Evolutionary conservation across 176 grass and related monocot species (phyloP), one percentile per base, ranked within the genome.

Genomic region (Pontederia paniculata): DNA sequence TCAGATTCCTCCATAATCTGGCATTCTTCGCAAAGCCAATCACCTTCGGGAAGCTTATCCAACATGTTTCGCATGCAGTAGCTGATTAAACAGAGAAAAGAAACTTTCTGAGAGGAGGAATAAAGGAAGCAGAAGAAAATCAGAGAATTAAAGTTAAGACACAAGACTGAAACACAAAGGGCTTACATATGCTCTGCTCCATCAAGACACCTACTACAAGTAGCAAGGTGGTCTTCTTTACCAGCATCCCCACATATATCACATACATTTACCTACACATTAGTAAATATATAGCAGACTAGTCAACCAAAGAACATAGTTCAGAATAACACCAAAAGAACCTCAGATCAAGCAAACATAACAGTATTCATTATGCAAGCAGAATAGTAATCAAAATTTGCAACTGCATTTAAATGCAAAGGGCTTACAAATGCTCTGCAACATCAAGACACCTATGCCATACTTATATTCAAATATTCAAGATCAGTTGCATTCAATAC

Each of bases 221-320:
- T 81, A 70, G 83, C 91, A 54, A 97, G 80, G 76, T 76, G 79
- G 73, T 90, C 84, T 53, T 97, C 91, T 60, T 82, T 81, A 45
- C 91, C 91, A 57, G 84, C 69, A 83, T 97, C 91, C 76, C 91
- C 91, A 65, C 91, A 97, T 71, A 97, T 97, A 97, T 97, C 91
- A 74, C 91, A 97, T 71, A 97, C 86, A 1, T 87, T 90, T 69
- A 97, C 91, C 91, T 97, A 75, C 60, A 42, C 57, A 16, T 62
- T 23, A 76, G 12, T 14, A 48, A 44, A 37, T 6, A 37, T 37
- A 5, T 37, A 1, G 28, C 28, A 37, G 28, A 37, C 5, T 37
- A 37, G 28, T 37, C 28, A 37, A 37, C 5, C 28, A 37, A 37
- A 37, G 28, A 6, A 37, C 3, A 37, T 37, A 37, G 28, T 37